phyloP scores from a whole-genome alignment of 495 filamentous ascomycete genomes.

The Evernia prunastri region DNA sequence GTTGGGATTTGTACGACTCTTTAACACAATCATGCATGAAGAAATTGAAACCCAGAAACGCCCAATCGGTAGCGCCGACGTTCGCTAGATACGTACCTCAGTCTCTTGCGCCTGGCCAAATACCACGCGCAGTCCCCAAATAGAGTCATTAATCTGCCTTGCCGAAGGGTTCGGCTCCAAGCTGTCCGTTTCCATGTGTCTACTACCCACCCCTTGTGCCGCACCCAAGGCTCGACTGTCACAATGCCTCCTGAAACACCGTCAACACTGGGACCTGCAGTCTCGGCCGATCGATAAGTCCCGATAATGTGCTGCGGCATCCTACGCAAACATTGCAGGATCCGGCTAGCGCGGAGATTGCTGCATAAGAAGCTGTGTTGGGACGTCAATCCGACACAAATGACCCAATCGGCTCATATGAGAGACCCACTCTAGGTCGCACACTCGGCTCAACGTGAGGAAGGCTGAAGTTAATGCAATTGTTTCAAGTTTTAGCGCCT shows the following conservation, averaged over 20 bases:
- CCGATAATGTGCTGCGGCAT: too few species aligned
- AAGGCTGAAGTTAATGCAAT: not conserved
- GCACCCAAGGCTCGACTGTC: not conserved
- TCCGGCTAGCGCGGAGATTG: not conserved
- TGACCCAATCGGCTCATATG: not conserved
- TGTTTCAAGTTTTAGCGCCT: not conserved
- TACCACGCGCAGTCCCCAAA: not conserved
- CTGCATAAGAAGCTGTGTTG: not conserved
- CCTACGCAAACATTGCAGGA: not conserved
- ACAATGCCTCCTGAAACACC: not conserved
- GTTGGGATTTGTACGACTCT: not conserved
- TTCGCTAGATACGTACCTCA: not conserved
- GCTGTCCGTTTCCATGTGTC: not conserved
- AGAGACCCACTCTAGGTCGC: not conserved
- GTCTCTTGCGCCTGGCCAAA: not conserved
- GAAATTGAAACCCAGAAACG: not conserved
- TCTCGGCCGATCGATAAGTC: not conserved
- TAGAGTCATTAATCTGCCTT: not conserved
- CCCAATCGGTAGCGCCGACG: not conserved
- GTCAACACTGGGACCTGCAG: not conserved
- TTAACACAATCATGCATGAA: not conserved
- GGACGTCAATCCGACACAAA: not conserved
- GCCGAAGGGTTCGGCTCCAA: not conserved
- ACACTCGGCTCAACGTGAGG: not conserved
- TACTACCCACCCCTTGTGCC: not conserved